phyloP scores from a whole-genome alignment of 331 rosid species.

The Arachis monticola region DNA sequence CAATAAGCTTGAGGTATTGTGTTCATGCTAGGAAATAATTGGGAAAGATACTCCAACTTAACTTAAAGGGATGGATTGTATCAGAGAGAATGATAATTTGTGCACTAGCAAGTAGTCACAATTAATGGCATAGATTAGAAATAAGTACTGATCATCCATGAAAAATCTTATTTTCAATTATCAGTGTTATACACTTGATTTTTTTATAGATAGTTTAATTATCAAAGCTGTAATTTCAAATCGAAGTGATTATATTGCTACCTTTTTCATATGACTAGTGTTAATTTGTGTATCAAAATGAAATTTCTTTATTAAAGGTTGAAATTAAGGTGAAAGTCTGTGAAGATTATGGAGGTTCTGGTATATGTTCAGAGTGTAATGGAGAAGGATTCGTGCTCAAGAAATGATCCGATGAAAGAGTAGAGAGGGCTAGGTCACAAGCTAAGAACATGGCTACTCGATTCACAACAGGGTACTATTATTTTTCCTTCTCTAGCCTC shows the following conservation, averaged over 20 bases:
- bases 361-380: constrained; percentile 88
- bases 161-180: constrained; percentile 12
- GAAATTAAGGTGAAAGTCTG: constrained; percentile 57
- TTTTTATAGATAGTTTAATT: background rate
- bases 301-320: constrained; percentile 47
- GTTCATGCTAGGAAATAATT: constrained; percentile 27
- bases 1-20: constrained; percentile 35
- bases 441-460: constrained; percentile 88
- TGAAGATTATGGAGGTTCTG: constrained; percentile 82
- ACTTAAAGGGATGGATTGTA: background rate
- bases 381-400: constrained; percentile 94
- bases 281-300: too few species aligned
- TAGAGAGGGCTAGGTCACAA: constrained; percentile 68
- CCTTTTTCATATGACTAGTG: too few species aligned
- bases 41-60: constrained; percentile 19
- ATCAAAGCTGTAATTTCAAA: background rate
- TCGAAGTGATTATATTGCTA: background rate
- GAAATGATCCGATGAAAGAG: constrained; percentile 74
- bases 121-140: background rate
- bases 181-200: background rate
- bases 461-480: constrained; percentile 72
- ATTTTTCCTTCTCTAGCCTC: too few species aligned
- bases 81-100: too few species aligned
- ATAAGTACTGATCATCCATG: constrained; percentile 11
- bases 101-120: background rate